Conservation (phyloP, 225 moss, liverwort and hornwort genomes). For the Anthoceros angustus region DNA sequence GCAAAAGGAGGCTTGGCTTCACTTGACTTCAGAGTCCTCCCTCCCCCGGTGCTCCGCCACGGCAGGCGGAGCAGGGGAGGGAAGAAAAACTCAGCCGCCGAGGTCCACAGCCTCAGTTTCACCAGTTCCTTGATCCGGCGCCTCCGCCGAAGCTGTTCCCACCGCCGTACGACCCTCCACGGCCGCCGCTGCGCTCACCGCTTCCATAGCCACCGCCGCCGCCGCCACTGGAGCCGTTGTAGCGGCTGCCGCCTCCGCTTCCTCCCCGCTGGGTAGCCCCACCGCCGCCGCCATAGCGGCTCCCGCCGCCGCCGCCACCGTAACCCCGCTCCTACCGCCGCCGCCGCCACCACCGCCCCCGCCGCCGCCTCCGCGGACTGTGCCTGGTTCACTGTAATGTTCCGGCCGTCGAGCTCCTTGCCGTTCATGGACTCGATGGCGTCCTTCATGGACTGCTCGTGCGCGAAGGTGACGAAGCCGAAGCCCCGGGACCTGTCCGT, state of each 20-base stretch:
- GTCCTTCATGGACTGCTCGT: constrained; percentile 41
- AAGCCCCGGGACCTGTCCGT: constrained; percentile 67
- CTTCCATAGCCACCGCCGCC: constrained; percentile 11
- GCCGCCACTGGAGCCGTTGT: constrained; percentile 11
- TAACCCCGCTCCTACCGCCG: constrained; percentile 8
- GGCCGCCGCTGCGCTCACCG: constrained; percentile 6
- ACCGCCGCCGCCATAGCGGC: no score
- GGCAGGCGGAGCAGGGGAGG: neutral
- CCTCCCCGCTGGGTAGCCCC: no score
- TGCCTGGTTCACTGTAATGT: constrained; percentile 78
- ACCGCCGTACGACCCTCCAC: constrained; percentile 8
- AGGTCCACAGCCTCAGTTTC: neutral
- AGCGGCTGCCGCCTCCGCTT: no score
- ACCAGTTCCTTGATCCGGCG: constrained; percentile 7
- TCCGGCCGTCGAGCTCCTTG: constrained; percentile 64
- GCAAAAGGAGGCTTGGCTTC: neutral
- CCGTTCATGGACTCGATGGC: constrained; percentile 77
- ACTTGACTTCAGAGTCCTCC: neutral
- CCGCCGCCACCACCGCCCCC: constrained; percentile 21
- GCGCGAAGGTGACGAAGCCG: constrained; percentile 59
- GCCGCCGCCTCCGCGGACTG: constrained; percentile 54
- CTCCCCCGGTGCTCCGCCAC: neutral
- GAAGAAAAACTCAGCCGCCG: neutral
- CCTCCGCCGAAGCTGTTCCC: neutral
- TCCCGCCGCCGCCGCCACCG: constrained; percentile 13